These are phyloP conservation scores for Sphaerosporella brunnea DNA, from an alignment of 495 filamentous ascomycete species.

Conservation along the genomic window DNA sequence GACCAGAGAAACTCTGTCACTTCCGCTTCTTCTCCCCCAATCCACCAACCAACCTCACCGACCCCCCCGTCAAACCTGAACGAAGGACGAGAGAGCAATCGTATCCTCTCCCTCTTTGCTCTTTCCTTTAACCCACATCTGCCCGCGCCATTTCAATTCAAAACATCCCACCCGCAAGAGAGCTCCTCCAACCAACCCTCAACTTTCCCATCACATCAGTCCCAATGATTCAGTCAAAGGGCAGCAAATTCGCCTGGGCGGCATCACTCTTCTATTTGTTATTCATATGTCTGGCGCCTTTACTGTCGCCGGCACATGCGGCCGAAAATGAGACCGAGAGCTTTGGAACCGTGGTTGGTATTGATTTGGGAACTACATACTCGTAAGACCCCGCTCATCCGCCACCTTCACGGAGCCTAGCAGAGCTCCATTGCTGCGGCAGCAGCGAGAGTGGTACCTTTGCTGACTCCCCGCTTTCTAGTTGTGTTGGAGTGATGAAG, in stretches of 20 bases:
- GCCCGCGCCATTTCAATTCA: too few species aligned
- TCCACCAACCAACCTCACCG: conserved; percentile 4
- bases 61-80: conserved; percentile 2
- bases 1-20: too few species aligned
- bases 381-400: conserved; percentile 34
- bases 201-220: neutral
- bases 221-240: conserved; percentile 24
- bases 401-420: neutral
- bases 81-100: neutral
- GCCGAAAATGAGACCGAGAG: conserved; percentile 54
- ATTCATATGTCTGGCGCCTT: conserved; percentile 57
- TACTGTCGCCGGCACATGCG: conserved; percentile 58
- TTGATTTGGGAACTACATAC: conserved; percentile 97
- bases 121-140: too few species aligned
- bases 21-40: conserved; percentile 10
- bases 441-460: conserved; percentile 6
- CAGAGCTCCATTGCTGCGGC: conserved; percentile 14
- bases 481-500: conserved; percentile 96
- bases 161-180: neutral
- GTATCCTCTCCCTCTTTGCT: neutral
- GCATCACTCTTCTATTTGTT: conserved; percentile 62
- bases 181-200: neutral
- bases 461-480: conserved; percentile 12
- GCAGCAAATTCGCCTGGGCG: conserved; percentile 39
- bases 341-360: conserved; percentile 89